Conservation (phyloP, 2,329 filamentous ascomycete genomes). For the Penicillium sp. region DNA sequence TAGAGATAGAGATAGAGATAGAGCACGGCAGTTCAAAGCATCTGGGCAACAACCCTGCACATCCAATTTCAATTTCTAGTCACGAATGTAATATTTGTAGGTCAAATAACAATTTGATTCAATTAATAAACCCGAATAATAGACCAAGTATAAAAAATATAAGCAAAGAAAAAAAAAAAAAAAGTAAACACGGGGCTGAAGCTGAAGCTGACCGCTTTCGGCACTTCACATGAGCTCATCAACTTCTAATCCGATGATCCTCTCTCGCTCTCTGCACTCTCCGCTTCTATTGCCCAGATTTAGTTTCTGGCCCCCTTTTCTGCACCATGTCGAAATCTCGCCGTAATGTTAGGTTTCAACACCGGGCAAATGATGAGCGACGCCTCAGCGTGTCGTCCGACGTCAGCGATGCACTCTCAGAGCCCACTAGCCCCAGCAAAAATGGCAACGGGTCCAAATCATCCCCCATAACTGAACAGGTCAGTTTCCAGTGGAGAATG, state of each 20-base stretch:
- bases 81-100: not conserved
- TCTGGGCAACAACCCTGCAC: not conserved
- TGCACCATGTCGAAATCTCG: conserved; percentile 52
- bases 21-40: not conserved
- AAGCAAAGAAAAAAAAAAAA: not conserved
- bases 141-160: not conserved
- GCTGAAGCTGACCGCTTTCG: conserved; percentile 27
- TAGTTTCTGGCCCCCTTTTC: conserved; percentile 15
- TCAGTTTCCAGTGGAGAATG: conserved; percentile 14
- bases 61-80: conserved; percentile 1
- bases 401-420: conserved; percentile 52
- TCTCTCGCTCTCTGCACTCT: conserved; percentile 19
- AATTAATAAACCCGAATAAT: not conserved
- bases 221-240: conserved; percentile 35
- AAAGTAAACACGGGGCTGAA: conserved; percentile 2
- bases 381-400: conserved; percentile 55
- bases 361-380: conserved; percentile 48
- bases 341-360: conserved; percentile 61
- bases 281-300: conserved; percentile 16
- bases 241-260: conserved; percentile 21
- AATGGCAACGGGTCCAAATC: conserved; percentile 39
- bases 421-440: conserved; percentile 51
- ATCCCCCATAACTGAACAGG: conserved; percentile 37
- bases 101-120: not conserved
- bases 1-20: not conserved